Evolutionary conservation across 495 filamentous ascomycete species (phyloP).

Genomic region (Collariella sp.): DNA sequence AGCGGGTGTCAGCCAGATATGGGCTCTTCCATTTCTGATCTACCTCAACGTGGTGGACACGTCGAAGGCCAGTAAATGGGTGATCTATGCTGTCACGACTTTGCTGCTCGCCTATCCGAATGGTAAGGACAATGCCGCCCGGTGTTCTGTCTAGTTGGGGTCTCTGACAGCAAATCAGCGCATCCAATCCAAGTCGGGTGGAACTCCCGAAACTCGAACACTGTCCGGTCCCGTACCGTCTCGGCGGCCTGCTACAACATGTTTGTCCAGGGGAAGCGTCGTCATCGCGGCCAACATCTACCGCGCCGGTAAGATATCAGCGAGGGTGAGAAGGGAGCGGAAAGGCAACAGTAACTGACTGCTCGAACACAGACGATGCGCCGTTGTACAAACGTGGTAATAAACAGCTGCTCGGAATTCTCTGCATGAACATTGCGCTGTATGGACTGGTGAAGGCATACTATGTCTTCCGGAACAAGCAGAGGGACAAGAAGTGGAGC

Average conservation of each 20-base stretch:
- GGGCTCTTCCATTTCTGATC: slow-evolving; percentile 49
- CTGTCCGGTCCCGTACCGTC: slow-evolving; percentile 48
- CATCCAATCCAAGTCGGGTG: slow-evolving; percentile 59
- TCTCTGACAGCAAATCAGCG: slow-evolving; percentile 11
- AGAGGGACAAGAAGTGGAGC: slow-evolving; percentile 40
- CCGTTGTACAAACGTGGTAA: slow-evolving; percentile 57
- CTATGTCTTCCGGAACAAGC: slow-evolving; percentile 52
- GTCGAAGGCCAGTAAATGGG: slow-evolving; percentile 42
- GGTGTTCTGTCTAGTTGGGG: background rate
- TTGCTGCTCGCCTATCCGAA: slow-evolving; percentile 50
- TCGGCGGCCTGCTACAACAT: slow-evolving; percentile 56
- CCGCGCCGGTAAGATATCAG: slow-evolving; percentile 36
- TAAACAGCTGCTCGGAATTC: slow-evolving; percentile 49
- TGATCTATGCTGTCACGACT: slow-evolving; percentile 48
- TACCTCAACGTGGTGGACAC: slow-evolving; percentile 43
- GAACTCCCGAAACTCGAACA: slow-evolving; percentile 52
- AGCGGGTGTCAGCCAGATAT: slow-evolving; percentile 42
- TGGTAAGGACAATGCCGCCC: slow-evolving; percentile 28
- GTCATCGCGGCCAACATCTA: slow-evolving; percentile 61
- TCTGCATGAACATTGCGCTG: slow-evolving; percentile 46
- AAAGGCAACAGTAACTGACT: slow-evolving; percentile 40
- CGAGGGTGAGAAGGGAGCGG: too few relatives aligned
- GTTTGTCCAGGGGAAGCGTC: slow-evolving; percentile 54
- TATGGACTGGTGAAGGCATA: slow-evolving; percentile 52
- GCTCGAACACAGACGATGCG: slow-evolving; percentile 37